Conservation (phyloP, 176 grass and related monocot genomes). For the Aegilops tauschii region DNA sequence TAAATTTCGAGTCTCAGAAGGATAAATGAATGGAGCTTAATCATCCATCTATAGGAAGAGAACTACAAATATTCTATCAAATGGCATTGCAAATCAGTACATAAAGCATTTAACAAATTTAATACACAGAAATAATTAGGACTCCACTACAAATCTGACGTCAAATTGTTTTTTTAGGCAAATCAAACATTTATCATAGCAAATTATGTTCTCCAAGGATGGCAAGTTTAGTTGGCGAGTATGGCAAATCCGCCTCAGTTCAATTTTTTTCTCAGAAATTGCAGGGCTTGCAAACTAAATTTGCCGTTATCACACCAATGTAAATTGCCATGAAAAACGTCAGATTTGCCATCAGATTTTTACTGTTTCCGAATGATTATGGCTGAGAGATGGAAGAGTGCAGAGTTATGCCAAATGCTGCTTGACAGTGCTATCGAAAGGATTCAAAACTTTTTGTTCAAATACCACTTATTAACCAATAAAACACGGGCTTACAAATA, state of each 20-base stretch:
- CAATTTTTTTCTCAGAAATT: no score
- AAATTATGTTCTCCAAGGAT: no score
- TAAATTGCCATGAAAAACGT: no score
- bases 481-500: background rate
- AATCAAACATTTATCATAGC: no score
- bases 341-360: no score
- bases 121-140: background rate
- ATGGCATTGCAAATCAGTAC: background rate
- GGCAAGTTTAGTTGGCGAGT: no score
- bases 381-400: background rate
- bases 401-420: background rate
- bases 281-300: no score
- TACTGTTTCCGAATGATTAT: background rate
- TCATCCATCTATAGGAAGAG: background rate
- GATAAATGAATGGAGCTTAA: background rate
- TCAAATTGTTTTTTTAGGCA: no score
- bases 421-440: background rate
- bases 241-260: no score
- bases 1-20: background rate
- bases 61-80: background rate
- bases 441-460: background rate
- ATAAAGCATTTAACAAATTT: background rate
- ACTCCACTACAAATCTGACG: no score
- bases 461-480: background rate
- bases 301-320: no score